Evolutionary conservation across 2,329 filamentous ascomycete species (phyloP).

Genomic region (Periconia sp.): DNA sequence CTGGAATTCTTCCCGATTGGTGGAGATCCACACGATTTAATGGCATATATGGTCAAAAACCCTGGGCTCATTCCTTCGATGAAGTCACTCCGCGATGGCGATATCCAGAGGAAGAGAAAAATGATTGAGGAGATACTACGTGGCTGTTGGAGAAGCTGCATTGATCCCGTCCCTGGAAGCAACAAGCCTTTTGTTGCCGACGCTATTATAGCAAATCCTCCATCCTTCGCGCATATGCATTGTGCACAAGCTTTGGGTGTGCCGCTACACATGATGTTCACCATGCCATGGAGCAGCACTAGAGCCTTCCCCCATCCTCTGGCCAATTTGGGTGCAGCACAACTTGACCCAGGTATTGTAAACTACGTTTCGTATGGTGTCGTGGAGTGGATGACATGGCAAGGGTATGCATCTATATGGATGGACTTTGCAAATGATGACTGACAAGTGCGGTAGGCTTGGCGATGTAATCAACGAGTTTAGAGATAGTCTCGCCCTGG

Average conservation of each 20-base stretch:
- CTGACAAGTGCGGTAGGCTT: conserved; percentile 22
- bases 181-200: conserved; percentile 78
- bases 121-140: conserved; percentile 34
- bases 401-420: conserved; percentile 37
- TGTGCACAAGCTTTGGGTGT: conserved; percentile 74
- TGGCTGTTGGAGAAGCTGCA: conserved; percentile 40
- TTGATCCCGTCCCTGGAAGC: conserved; percentile 43
- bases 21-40: conserved; percentile 47
- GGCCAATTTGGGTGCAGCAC: conserved; percentile 52
- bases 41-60: conserved; percentile 59
- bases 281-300: conserved; percentile 61
- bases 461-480: conserved; percentile 55
- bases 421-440: not conserved
- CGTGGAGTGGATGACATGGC: conserved; percentile 59
- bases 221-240: conserved; percentile 76
- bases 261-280: conserved; percentile 84
- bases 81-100: conserved; percentile 28
- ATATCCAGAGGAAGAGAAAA: conserved; percentile 39
- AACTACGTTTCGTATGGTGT: conserved; percentile 57
- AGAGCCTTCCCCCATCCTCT: conserved; percentile 56
- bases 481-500: conserved; percentile 49
- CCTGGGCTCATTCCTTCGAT: conserved; percentile 46
- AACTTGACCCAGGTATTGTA: conserved; percentile 39
- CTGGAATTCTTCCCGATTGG: conserved; percentile 45
- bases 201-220: conserved; percentile 77